Conservation (phyloP, 2,329 filamentous ascomycete genomes). For the Trichoderma guizhouense region DNA sequence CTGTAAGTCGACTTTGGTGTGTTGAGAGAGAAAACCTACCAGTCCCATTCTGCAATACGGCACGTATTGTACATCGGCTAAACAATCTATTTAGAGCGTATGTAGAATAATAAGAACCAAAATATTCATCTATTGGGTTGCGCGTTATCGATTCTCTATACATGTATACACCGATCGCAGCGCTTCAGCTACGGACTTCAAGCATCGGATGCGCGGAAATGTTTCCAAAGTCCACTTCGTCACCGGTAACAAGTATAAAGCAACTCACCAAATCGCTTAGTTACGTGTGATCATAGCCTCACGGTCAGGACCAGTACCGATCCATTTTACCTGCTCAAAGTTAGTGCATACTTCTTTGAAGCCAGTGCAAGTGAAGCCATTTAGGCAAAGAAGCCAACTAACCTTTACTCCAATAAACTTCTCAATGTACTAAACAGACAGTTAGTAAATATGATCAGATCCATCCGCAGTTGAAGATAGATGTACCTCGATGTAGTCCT, state of each 20-base stretch:
- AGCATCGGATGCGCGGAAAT: neutral
- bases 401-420: neutral
- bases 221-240: neutral
- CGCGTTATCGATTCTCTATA: neutral
- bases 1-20: no score
- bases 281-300: neutral
- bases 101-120: neutral
- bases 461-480: neutral
- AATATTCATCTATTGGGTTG: conserved; percentile 33
- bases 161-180: neutral
- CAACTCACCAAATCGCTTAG: neutral
- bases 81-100: neutral
- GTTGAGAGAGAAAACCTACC: no score
- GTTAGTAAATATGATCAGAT: neutral
- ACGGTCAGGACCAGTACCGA: neutral
- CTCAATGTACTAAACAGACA: neutral
- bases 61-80: neutral
- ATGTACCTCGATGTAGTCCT: neutral
- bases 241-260: neutral
- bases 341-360: neutral
- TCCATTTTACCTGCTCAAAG: neutral
- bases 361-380: neutral
- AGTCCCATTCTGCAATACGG: no score
- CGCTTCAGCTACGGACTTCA: neutral
- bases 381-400: neutral